phyloP scores from a whole-genome alignment of 768 basidiomycete species.

The Suillus plorans region DNA sequence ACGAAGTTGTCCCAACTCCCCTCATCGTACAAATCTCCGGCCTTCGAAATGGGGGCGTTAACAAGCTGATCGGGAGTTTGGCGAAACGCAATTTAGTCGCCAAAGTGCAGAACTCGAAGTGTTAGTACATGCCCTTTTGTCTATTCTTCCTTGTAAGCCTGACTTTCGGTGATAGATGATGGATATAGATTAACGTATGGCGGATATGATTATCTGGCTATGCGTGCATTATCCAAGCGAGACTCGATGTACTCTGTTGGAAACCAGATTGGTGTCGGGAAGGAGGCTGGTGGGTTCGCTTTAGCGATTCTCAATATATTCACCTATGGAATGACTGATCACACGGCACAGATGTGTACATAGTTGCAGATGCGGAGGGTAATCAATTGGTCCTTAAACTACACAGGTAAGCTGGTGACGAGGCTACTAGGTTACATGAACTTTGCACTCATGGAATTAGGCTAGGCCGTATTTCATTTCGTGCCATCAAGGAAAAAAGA shows the following conservation, averaged over 20 bases:
- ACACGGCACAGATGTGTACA: constrained; percentile 68
- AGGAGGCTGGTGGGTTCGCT: constrained; percentile 77
- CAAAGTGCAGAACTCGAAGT: constrained; percentile 89
- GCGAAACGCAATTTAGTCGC: constrained; percentile 92
- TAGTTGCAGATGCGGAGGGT: constrained; percentile 84
- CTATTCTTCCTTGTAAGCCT: background rate
- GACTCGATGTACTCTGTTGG: constrained; percentile 90
- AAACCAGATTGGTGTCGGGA: constrained; percentile 97
- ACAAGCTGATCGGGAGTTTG: constrained; percentile 86
- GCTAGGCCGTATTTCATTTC: constrained; percentile 95
- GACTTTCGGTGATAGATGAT: constrained; percentile 63
- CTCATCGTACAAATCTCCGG: constrained; percentile 93
- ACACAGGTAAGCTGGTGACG: constrained; percentile 61
- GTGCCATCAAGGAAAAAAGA: constrained; percentile 93
- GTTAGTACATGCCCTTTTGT: constrained; percentile 40
- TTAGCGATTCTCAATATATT: background rate
- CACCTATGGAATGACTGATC: background rate
- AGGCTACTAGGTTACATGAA: background rate
- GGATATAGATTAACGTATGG: constrained; percentile 97
- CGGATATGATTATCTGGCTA: constrained; percentile 95
- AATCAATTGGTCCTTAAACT: constrained; percentile 90
- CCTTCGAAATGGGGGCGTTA: constrained; percentile 89
- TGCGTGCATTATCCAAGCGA: constrained; percentile 88
- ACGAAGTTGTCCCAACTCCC: constrained; percentile 88
- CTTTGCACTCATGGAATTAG: constrained; percentile 40